Evolutionary conservation across 441 rosid species (phyloP).

Genomic region (Pelargonium myrrhifolium): DNA sequence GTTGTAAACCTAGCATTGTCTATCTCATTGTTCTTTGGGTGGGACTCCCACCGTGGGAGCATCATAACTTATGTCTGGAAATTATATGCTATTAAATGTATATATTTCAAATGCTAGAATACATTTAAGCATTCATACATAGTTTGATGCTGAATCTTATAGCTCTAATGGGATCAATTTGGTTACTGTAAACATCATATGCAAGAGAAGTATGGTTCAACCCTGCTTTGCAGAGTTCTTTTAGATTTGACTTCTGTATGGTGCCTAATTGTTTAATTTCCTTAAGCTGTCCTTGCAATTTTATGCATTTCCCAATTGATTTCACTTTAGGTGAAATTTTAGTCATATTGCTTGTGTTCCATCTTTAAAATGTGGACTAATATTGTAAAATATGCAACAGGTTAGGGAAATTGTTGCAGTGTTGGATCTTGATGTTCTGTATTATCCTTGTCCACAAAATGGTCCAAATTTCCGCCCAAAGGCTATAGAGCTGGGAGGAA

Average conservation of each 20-base stretch:
- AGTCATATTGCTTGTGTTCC: slow-evolving; percentile 9
- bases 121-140: background rate
- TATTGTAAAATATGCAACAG: slow-evolving; percentile 29
- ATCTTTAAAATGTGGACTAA: slow-evolving; percentile 18
- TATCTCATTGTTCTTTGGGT: background rate
- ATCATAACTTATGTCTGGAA: slow-evolving; percentile 1
- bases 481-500: slow-evolving; percentile 76
- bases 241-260: background rate
- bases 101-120: background rate
- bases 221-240: slow-evolving; percentile 4
- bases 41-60: no score
- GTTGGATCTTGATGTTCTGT: slow-evolving; percentile 83
- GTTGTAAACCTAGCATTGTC: background rate
- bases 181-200: background rate
- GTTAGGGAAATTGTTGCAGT: slow-evolving; percentile 87
- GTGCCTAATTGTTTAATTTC: background rate
- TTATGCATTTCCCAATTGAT: background rate
- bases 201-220: background rate
- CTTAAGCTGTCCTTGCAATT: background rate
- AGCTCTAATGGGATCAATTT: background rate
- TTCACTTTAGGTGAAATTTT: background rate
- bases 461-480: slow-evolving; percentile 85
- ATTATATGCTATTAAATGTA: slow-evolving; percentile 2
- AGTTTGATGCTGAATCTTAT: slow-evolving; percentile 2
- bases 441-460: slow-evolving; percentile 83